Evolutionary conservation across 106 monocot species (phyloP).

Genomic region (Chionographis japonica): DNA sequence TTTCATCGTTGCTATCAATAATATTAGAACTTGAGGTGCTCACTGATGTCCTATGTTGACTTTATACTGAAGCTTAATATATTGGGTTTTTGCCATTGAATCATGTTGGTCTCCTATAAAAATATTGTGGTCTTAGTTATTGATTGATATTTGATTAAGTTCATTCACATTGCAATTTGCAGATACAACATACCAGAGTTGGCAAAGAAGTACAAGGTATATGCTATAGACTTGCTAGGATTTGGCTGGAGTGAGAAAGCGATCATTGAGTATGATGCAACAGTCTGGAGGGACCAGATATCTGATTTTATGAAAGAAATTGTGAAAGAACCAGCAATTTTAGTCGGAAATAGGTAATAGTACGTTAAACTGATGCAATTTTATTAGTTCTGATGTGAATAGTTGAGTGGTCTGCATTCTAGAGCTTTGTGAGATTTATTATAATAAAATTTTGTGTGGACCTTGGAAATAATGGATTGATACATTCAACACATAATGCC

Average conservation of each 20-base stretch:
- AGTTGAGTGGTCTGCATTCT: too few relatives aligned
- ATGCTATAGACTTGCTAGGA: conserved; percentile 90
- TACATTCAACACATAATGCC: too few relatives aligned
- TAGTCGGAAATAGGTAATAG: conserved; percentile 90
- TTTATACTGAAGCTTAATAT: too few relatives aligned
- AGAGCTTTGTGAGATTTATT: too few relatives aligned
- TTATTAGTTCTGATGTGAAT: neutral
- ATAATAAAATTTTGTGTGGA: too few relatives aligned
- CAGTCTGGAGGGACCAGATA: conserved; percentile 84
- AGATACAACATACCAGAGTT: conserved; percentile 95
- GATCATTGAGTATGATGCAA: conserved; percentile 86
- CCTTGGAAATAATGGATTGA: too few relatives aligned
- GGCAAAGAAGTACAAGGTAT: conserved; percentile 90
- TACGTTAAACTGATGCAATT: neutral
- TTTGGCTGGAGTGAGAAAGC: conserved; percentile 99
- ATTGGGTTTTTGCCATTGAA: too few relatives aligned
- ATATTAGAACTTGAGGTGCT: too few relatives aligned
- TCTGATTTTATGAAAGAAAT: conserved; percentile 84
- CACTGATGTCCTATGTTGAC: too few relatives aligned
- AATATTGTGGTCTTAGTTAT: neutral
- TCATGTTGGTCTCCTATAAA: too few relatives aligned
- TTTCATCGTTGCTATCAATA: too few relatives aligned
- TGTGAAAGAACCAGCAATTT: conserved; percentile 85
- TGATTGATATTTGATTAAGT: neutral
- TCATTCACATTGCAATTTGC: conserved; percentile 5